Base-by-base conservation (phyloP, 345 rosid genomes). In the Gossypium herbaceum region DNA sequence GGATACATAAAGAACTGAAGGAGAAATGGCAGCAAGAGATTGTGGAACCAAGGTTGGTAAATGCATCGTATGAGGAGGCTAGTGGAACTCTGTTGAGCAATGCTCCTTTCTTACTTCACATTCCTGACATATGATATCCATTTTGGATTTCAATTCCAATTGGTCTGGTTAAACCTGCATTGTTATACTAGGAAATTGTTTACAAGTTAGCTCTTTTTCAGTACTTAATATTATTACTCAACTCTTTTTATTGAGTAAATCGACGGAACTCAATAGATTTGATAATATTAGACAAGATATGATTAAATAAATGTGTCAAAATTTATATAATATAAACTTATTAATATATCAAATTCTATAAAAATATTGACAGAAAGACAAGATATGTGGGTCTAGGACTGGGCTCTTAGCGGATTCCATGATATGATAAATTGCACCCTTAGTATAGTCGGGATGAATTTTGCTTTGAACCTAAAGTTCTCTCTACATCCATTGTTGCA, bases 21-120 rank as follows among this genome's bases (percentile, higher is more conserved):
- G 94, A 89, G 79, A 91, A 87, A 81, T 95, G 98, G 97, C 96
- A 89, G 76, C 93, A 90, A 27, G 93, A 93, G 85, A 86, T 91
- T 74, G 89, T 85, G 81, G 97, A 88, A 77, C 68, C 90, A 76
- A 85, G 90, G 68, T 66, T 88, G 82, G 84, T 90, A 56, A 97
- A 95, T 85, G 86, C 84, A 71, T 81, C 93, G 17, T 91, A 93
- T 76, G 96, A 93, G 83, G 93, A 95, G 81, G 82, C 84, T 69
- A 75, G 76, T 81, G 86, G 76, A 81, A 85, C 83, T 1, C 3
- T 89, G 71, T 86, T 93, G 81, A 88, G 83, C 25, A 86, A 88
- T 82, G 97, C 93, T 62, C 89, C 83, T 71, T 80, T 47, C 78
- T 74, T 93, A 68, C 81, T 93, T 70, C 93, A 83, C 79, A 91